Evolutionary conservation across 2,329 filamentous ascomycete genomes (phyloP).

Genomic region (Colletotrichum costaricense): DNA sequence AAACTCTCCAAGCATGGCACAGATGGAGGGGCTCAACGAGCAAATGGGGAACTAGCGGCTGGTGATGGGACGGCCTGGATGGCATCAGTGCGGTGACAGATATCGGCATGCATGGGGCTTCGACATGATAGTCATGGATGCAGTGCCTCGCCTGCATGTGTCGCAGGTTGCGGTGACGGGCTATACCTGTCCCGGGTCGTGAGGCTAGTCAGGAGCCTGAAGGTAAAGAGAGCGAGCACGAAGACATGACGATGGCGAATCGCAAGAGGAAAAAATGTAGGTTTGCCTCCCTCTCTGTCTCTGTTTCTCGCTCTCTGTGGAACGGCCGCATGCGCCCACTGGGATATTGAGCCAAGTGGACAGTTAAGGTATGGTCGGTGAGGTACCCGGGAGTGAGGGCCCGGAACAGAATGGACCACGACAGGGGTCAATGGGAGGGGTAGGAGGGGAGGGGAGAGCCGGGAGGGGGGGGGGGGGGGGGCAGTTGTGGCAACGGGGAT

Average conservation of each 20-base stretch:
- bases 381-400: slow-evolving; percentile 28
- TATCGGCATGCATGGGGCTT: slow-evolving; percentile 28
- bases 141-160: slow-evolving; percentile 8
- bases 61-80: slow-evolving; percentile 24
- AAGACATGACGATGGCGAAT: slow-evolving; percentile 2
- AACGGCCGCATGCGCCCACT: slow-evolving; percentile 20
- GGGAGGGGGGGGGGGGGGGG: neutral
- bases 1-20: slow-evolving; percentile 20
- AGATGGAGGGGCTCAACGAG: neutral
- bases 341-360: slow-evolving; percentile 18
- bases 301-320: neutral
- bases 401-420: slow-evolving; percentile 21
- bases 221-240: neutral
- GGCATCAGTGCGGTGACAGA: slow-evolving; percentile 31
- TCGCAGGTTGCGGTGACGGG: slow-evolving; percentile 17
- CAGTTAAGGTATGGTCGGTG: slow-evolving; percentile 15
- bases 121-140: slow-evolving; percentile 10
- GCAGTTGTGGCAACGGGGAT: slow-evolving; percentile 13
- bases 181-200: slow-evolving; percentile 9
- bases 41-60: slow-evolving; percentile 17
- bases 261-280: slow-evolving; percentile 8
- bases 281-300: neutral
- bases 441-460: neutral
- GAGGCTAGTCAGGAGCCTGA: neutral
- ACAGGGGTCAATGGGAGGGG: slow-evolving; percentile 11